Evolutionary conservation across 345 rosid genomes (phyloP).

Genomic region (Garcia nutans): DNA sequence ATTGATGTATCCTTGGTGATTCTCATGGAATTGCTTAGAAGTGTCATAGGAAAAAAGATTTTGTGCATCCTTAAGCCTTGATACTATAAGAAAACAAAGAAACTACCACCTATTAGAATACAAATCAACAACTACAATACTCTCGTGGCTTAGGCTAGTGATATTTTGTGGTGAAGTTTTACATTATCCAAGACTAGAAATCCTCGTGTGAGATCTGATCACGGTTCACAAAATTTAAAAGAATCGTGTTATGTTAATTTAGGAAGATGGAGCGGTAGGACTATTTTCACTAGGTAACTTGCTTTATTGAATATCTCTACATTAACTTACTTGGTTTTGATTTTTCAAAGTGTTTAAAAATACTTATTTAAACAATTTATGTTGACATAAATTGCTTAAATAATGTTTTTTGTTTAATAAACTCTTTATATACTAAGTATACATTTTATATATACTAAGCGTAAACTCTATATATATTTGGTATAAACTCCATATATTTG

Average conservation of each 20-base stretch:
- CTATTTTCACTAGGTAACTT: constrained; percentile 2
- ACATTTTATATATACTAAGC: no score
- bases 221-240: constrained; percentile 3
- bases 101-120: constrained; percentile 91
- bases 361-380: no score
- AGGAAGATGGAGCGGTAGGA: background rate
- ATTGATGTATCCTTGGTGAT: constrained; percentile 33
- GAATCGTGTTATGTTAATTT: background rate
- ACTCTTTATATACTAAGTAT: no score
- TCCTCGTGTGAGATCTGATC: background rate
- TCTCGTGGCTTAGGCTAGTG: constrained; percentile 46
- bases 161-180: constrained; percentile 7
- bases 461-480: no score
- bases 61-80: constrained; percentile 45
- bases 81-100: constrained; percentile 93
- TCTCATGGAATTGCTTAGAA: constrained; percentile 35
- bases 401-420: no score
- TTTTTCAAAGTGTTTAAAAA: no score
- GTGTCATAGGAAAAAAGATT: constrained; percentile 34
- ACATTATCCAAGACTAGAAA: constrained; percentile 10
- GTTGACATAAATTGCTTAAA: no score
- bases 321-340: background rate
- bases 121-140: constrained; percentile 70
- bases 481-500: no score
- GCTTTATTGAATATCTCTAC: background rate